Conservation (phyloP, 2,329 filamentous ascomycete genomes). For the Pyrenochaeta sp. region DNA sequence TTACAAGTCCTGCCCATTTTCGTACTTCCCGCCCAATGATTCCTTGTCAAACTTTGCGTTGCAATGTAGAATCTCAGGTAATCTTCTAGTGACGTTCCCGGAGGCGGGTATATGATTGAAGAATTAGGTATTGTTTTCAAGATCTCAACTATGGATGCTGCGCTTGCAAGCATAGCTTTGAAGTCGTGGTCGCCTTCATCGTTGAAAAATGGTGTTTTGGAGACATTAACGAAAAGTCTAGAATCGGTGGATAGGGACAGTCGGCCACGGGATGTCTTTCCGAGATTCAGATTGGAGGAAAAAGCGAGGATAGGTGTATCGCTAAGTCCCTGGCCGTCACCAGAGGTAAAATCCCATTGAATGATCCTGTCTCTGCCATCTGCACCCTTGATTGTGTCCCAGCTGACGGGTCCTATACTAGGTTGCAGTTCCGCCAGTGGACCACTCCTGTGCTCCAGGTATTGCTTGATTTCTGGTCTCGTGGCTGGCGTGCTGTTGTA, state of each 20-base stretch:
- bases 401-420: slow-evolving; percentile 68
- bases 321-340: neutral
- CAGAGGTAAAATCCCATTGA: slow-evolving; percentile 56
- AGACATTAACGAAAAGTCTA: slow-evolving; percentile 62
- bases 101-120: slow-evolving; percentile 60
- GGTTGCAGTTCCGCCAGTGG: slow-evolving; percentile 68
- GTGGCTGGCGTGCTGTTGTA: slow-evolving; percentile 52
- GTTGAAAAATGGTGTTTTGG: slow-evolving; percentile 64
- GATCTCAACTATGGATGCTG: slow-evolving; percentile 63
- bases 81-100: slow-evolving; percentile 57
- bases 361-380: slow-evolving; percentile 68
- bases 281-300: slow-evolving; percentile 65
- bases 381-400: slow-evolving; percentile 60
- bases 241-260: slow-evolving; percentile 60
- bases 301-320: slow-evolving; percentile 31
- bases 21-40: slow-evolving; percentile 59
- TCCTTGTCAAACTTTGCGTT: slow-evolving; percentile 12
- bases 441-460: slow-evolving; percentile 55
- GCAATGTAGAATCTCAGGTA: slow-evolving; percentile 6
- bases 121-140: slow-evolving; percentile 62
- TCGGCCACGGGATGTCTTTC: slow-evolving; percentile 65
- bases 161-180: slow-evolving; percentile 65
- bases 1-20: slow-evolving; percentile 53
- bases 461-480: slow-evolving; percentile 41
- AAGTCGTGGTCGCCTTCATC: slow-evolving; percentile 60